Evolutionary conservation across 257 asterid genomes (phyloP).

Genomic region (Nyctanthes arbortristis): DNA sequence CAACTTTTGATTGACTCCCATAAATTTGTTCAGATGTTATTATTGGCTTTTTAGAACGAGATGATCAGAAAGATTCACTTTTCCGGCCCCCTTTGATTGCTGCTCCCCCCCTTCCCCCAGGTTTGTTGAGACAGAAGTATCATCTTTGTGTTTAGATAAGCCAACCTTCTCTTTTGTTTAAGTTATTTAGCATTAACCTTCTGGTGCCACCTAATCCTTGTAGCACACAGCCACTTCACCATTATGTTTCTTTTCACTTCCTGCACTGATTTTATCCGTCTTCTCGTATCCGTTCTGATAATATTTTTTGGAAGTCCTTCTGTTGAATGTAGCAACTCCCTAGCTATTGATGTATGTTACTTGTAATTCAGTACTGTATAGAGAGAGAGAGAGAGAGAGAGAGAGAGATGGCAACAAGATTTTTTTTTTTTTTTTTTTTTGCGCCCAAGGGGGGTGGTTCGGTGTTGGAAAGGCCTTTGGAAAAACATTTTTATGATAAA

Average conservation of each 20-base stretch:
- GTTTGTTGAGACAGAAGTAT: background rate
- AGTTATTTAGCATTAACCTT: constrained; percentile 1
- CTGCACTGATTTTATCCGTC: background rate
- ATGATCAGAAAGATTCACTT: background rate
- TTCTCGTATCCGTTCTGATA: background rate
- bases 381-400: background rate
- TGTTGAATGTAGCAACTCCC: constrained; percentile 10
- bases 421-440: no score
- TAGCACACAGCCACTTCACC: background rate
- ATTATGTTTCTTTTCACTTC: background rate
- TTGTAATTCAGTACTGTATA: background rate
- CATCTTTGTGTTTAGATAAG: background rate
- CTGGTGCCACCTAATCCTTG: background rate
- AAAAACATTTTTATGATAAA: background rate
- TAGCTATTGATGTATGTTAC: background rate
- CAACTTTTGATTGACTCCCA: no score
- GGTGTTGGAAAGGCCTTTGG: no score
- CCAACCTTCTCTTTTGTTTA: background rate
- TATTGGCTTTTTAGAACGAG: background rate
- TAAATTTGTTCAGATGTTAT: no score
- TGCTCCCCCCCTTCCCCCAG: background rate
- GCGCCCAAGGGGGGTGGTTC: no score
- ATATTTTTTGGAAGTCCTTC: background rate
- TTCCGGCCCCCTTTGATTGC: background rate
- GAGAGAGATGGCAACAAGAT: no score